phyloP scores from a whole-genome alignment of 768 basidiomycete genomes.

The Mycena filopes region DNA sequence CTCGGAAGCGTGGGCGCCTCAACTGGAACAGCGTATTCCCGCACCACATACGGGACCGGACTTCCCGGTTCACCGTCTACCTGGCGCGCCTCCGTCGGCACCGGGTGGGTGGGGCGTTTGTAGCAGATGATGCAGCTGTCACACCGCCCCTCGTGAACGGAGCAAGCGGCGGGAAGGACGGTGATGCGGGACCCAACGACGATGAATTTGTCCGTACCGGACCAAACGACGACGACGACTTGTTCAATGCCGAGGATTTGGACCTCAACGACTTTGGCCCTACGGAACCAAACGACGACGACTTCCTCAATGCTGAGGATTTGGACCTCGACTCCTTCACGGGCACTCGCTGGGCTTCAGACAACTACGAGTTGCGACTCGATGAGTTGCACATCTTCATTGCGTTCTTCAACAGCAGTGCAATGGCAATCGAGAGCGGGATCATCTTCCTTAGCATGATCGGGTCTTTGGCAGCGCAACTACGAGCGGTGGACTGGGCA shows the following conservation, averaged over 20 bases:
- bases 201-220: neutral
- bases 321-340: too few relatives aligned
- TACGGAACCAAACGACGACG: neutral
- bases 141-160: too few relatives aligned
- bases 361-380: neutral
- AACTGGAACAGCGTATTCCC: neutral
- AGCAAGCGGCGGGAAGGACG: too few relatives aligned
- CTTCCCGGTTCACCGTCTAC: neutral
- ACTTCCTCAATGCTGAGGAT: constrained; percentile 4
- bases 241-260: neutral
- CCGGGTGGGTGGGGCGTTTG: too few relatives aligned
- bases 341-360: too few relatives aligned
- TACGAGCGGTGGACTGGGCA: neutral
- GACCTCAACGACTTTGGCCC: neutral
- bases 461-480: neutral
- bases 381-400: constrained; percentile 3
- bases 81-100: neutral
- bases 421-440: neutral
- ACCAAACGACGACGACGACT: neutral
- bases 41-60: neutral
- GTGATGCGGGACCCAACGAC: too few relatives aligned
- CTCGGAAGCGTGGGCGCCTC: neutral
- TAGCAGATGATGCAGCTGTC: too few relatives aligned
- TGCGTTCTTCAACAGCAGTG: neutral
- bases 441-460: neutral